These are phyloP conservation scores for Cladosporium sp. DNA, from an alignment of 2,329 filamentous ascomycete genomes.

Conservation along the genomic window DNA sequence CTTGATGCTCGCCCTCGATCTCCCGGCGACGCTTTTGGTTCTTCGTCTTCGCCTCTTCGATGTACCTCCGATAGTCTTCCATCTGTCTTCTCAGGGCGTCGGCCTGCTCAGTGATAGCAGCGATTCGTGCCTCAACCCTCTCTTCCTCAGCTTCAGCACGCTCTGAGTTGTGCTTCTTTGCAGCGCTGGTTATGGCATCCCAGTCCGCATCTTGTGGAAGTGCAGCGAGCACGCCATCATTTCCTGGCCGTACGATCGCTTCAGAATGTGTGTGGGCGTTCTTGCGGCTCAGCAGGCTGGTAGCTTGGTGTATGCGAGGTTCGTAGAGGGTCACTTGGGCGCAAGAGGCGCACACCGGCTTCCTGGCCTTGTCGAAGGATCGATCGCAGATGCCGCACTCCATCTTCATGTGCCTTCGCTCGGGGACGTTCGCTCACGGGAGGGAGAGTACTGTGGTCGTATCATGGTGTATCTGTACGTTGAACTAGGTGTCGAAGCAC, in stretches of 20 bases:
- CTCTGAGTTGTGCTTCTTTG: conserved; percentile 39
- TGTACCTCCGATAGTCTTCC: conserved; percentile 53
- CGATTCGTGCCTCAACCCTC: conserved; percentile 54
- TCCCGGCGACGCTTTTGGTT: conserved; percentile 54
- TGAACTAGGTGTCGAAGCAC: background rate
- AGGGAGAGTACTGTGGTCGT: conserved; percentile 18
- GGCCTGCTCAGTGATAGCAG: conserved; percentile 61
- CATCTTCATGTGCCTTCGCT: conserved; percentile 32
- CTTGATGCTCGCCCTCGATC: conserved; percentile 49
- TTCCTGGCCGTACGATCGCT: conserved; percentile 40
- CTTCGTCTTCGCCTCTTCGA: conserved; percentile 58
- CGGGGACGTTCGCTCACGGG: conserved; percentile 19
- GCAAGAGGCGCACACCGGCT: conserved; percentile 44
- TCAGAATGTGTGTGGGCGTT: conserved; percentile 41
- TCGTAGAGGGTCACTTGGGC: conserved; percentile 44
- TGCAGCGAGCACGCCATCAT: conserved; percentile 37
- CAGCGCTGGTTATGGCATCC: conserved; percentile 42
- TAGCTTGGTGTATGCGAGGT: conserved; percentile 42
- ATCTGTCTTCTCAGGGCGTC: conserved; percentile 51
- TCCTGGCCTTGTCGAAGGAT: conserved; percentile 24
- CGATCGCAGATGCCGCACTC: conserved; percentile 48
- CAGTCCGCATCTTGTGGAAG: conserved; percentile 38
- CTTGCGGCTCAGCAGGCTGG: conserved; percentile 42
- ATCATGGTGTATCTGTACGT: conserved; percentile 16
- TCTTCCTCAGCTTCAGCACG: conserved; percentile 48